These are phyloP conservation scores for Alternaria consortialis DNA, from an alignment of 2,329 filamentous ascomycete species.

Conservation along the genomic window DNA sequence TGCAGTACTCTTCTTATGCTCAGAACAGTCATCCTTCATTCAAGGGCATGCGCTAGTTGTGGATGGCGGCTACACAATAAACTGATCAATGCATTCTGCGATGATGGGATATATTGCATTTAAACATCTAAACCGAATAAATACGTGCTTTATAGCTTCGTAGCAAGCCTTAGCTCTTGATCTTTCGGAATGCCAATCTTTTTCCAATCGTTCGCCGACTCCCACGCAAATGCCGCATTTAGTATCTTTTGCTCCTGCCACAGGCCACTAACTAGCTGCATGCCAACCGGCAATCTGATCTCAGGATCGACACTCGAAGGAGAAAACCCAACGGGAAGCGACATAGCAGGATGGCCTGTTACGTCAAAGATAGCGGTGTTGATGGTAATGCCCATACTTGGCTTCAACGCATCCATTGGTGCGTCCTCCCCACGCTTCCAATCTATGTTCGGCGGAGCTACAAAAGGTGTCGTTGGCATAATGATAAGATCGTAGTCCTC, in stretches of 20 bases:
- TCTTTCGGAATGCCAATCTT: slow-evolving; percentile 1
- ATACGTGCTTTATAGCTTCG: slow-evolving; percentile 20
- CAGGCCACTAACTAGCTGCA: slow-evolving; percentile 52
- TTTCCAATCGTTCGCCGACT: slow-evolving; percentile 40
- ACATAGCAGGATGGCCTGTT: slow-evolving; percentile 44
- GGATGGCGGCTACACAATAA: slow-evolving; percentile 54
- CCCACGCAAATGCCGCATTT: slow-evolving; percentile 40
- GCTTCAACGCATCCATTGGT: slow-evolving; percentile 38
- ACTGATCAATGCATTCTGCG: slow-evolving; percentile 17
- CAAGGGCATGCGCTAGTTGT: slow-evolving; percentile 59
- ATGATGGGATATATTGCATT: background rate
- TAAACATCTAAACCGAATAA: background rate
- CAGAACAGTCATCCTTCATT: slow-evolving; percentile 63
- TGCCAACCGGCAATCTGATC: slow-evolving; percentile 48
- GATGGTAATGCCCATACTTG: slow-evolving; percentile 42
- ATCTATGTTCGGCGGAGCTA: slow-evolving; percentile 31
- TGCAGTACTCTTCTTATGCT: slow-evolving; percentile 61
- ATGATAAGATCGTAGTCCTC: slow-evolving; percentile 52
- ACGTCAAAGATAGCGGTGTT: slow-evolving; percentile 44
- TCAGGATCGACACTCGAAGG: slow-evolving; percentile 30
- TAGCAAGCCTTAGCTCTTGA: slow-evolving; percentile 16
- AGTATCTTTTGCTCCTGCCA: slow-evolving; percentile 50
- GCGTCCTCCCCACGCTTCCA: slow-evolving; percentile 41
- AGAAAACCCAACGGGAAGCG: slow-evolving; percentile 39
- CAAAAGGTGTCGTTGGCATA: slow-evolving; percentile 51